These are phyloP conservation scores for Penicillium sp. DNA, from an alignment of 2,329 filamentous ascomycete genomes.

Conservation along the genomic window DNA sequence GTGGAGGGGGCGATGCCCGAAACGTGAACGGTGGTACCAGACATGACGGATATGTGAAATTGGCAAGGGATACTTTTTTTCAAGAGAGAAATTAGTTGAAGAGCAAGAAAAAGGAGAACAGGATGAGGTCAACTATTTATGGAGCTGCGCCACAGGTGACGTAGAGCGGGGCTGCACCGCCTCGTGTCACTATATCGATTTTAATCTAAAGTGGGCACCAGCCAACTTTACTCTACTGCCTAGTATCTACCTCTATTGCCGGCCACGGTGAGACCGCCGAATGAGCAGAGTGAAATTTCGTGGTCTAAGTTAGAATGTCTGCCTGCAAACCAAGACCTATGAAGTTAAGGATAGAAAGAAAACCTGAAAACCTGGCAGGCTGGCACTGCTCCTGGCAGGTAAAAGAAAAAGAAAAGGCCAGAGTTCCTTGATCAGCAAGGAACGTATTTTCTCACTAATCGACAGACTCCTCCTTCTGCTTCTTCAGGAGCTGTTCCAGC, in stretches of 20 bases:
- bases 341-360: not conserved
- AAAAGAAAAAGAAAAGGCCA: not conserved
- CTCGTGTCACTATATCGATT: not conserved
- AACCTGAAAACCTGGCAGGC: not conserved
- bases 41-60: conserved; percentile 45
- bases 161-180: conserved; percentile 32
- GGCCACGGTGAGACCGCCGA: not conserved
- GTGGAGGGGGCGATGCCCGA: conserved; percentile 83
- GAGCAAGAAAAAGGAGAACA: conserved; percentile 1
- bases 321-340: not conserved
- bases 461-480: conserved; percentile 23
- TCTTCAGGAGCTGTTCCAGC: conserved; percentile 41
- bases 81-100: not conserved
- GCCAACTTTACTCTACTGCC: not conserved
- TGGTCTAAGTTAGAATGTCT: not conserved
- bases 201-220: not conserved
- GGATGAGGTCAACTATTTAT: conserved; percentile 20
- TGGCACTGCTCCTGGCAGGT: not conserved
- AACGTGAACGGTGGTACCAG: conserved; percentile 73
- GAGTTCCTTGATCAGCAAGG: conserved; percentile 10
- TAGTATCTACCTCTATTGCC: not conserved
- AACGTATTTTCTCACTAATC: not conserved
- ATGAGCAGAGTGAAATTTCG: not conserved
- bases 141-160: conserved; percentile 36
- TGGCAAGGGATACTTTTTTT: not conserved